Base-by-base conservation (phyloP, 2,329 filamentous ascomycete genomes). In the Elsinoe necatrix region DNA sequence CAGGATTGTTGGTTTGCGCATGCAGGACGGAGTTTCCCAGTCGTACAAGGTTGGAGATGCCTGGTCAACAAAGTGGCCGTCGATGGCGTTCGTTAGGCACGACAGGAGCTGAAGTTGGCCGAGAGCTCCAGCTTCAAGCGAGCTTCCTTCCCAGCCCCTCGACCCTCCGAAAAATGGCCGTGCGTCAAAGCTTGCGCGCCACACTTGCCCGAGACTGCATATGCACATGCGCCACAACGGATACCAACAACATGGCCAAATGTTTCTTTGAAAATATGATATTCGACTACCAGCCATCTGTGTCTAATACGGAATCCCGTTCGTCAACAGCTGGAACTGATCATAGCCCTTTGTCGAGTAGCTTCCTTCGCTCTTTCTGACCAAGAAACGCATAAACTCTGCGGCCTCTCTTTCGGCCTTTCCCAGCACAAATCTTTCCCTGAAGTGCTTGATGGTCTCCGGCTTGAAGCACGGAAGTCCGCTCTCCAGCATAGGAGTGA, bases 381-480 rank as follows among this genome's bases (percentile, higher is more conserved):
- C 86, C 65, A 97, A 75, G 56, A 87, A 88, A 63, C 85, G 83
- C 83, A 98, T 95, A 65, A 93, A 95, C 60, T 95, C 90, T 0
- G 92, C 93, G 0, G 95, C 93, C 72, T 98, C 93, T 48, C 89
- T 80, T 72, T 98, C 93, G 57, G 76, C 89, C 77, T 86, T 91
- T 58, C 97, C 93, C 57, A 96, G 75, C 58, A 95, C 92, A 71
- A 99, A 97, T 12, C 93, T 77, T 65, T 96, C 89, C 61, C 83
- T 84, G 74, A 99, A 95, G 72, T 96, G 89, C 71, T 86, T 83
- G 60, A 99, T 86, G 11, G 87, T 95, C 71, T 95, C 89, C 0
- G 92, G 91, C 73, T 95, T 97, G 79, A 99, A 99, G 75, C 93
- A 99, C 5, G 93, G 93, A 65, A 99, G 72, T 0, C 93, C 93